These are phyloP conservation scores for Fusarium clavum DNA, from an alignment of 2,329 filamentous ascomycete genomes.

Conservation along the genomic window DNA sequence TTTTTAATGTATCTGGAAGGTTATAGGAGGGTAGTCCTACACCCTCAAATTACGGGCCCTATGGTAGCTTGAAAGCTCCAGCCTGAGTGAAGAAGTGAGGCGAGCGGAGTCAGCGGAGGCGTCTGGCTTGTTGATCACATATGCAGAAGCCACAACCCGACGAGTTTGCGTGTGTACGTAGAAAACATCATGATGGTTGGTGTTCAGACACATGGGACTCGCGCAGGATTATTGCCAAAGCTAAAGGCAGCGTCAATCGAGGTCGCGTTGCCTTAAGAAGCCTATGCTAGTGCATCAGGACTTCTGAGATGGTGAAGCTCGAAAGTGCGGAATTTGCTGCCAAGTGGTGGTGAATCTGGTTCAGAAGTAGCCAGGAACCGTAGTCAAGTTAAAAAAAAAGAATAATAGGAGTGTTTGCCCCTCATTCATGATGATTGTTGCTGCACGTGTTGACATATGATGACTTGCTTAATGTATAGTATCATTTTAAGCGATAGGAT, in stretches of 20 bases:
- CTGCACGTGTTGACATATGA: background rate
- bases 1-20: slow-evolving; percentile 55
- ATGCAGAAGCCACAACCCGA: slow-evolving; percentile 35
- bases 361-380: slow-evolving; percentile 37
- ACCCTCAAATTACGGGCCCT: slow-evolving; percentile 57
- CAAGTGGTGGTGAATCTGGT: slow-evolving; percentile 46
- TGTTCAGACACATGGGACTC: slow-evolving; percentile 42
- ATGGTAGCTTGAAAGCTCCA: slow-evolving; percentile 76
- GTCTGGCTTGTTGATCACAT: slow-evolving; percentile 32
- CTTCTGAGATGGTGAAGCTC: slow-evolving; percentile 44
- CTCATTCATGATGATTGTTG: slow-evolving; percentile 28
- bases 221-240: slow-evolving; percentile 37
- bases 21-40: slow-evolving; percentile 48
- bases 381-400: slow-evolving; percentile 42
- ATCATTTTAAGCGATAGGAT: background rate
- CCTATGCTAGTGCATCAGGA: slow-evolving; percentile 46
- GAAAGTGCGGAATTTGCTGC: slow-evolving; percentile 43
- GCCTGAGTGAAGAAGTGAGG: slow-evolving; percentile 56
- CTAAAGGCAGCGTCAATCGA: slow-evolving; percentile 37
- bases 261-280: slow-evolving; percentile 36
- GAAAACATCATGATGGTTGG: slow-evolving; percentile 42
- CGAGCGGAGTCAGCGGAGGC: slow-evolving; percentile 40
- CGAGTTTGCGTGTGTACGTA: slow-evolving; percentile 39
- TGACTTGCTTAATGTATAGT: background rate
- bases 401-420: slow-evolving; percentile 36